Evolutionary conservation across 306 rosid genomes (phyloP).

Genomic region (Dalbergia cultrata): DNA sequence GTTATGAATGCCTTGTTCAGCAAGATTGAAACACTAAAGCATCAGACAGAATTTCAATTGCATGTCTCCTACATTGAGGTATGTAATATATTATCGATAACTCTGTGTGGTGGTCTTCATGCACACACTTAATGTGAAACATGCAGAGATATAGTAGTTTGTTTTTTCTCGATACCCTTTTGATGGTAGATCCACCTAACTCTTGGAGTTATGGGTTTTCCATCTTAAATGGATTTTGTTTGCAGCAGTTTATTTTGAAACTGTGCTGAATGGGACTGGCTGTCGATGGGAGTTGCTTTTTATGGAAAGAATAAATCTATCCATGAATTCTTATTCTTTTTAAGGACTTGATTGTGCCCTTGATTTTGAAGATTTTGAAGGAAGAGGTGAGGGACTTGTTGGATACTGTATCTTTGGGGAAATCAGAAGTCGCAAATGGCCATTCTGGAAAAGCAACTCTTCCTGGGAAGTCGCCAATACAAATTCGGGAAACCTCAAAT

Average conservation of each 20-base stretch:
- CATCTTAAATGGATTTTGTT: constrained; percentile 21
- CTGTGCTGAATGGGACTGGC: constrained; percentile 32
- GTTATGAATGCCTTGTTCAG: constrained; percentile 78
- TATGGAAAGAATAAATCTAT: constrained; percentile 19
- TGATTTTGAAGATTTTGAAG: constrained; percentile 71
- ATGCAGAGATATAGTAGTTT: not conserved
- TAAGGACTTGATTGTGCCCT: constrained; percentile 45
- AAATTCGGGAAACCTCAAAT: constrained; percentile 82
- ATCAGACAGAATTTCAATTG: constrained; percentile 79
- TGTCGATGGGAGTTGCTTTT: constrained; percentile 32
- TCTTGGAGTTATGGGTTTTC: constrained; percentile 24
- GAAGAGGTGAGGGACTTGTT: constrained; percentile 88
- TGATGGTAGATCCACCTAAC: not conserved
- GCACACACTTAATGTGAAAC: not conserved
- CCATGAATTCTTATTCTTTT: constrained; percentile 14
- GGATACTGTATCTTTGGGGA: constrained; percentile 63
- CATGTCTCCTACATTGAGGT: constrained; percentile 91
- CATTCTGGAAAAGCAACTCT: constrained; percentile 62
- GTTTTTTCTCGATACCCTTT: not conserved
- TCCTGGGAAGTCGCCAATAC: constrained; percentile 68
- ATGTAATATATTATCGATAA: constrained; percentile 20
- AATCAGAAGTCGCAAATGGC: constrained; percentile 66
- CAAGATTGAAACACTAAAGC: constrained; percentile 72
- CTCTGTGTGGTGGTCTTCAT: constrained; percentile 7
- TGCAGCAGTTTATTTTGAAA: constrained; percentile 29